Evolutionary conservation across 2,329 filamentous ascomycete genomes (phyloP).

Genomic region (Verticillium zaregamsianum): DNA sequence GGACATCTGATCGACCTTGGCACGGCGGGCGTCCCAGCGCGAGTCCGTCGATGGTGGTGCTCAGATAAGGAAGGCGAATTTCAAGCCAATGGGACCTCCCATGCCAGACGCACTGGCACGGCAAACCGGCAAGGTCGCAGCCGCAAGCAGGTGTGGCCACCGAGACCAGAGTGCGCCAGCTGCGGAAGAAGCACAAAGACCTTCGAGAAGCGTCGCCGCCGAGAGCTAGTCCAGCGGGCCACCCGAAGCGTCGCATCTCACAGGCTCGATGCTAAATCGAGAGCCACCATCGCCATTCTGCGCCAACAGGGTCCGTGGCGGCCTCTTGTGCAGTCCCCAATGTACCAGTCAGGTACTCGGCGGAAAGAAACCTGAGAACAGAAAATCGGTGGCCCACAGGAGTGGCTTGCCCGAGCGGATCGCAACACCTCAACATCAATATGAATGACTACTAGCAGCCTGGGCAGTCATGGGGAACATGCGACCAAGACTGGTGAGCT

Average conservation of each 20-base stretch:
- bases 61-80: neutral
- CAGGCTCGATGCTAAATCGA: neutral
- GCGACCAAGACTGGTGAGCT: neutral
- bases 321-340: neutral
- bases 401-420: no score
- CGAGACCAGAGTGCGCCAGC: neutral
- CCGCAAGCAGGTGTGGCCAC: neutral
- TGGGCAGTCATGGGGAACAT: neutral
- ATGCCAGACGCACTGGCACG: neutral
- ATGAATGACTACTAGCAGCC: neutral
- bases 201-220: neutral
- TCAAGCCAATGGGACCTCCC: neutral
- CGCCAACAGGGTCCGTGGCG: neutral
- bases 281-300: neutral
- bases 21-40: constrained; percentile 6
- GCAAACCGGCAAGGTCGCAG: neutral
- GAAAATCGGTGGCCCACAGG: no score
- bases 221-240: neutral
- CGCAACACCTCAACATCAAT: no score
- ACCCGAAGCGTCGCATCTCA: neutral
- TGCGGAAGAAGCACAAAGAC: neutral
- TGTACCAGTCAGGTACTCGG: neutral
- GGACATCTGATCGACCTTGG: constrained; percentile 13
- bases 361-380: neutral
- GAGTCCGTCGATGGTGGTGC: constrained; percentile 2